These are phyloP conservation scores for Panus rudis DNA, from an alignment of 768 basidiomycete genomes.

Conservation along the genomic window DNA sequence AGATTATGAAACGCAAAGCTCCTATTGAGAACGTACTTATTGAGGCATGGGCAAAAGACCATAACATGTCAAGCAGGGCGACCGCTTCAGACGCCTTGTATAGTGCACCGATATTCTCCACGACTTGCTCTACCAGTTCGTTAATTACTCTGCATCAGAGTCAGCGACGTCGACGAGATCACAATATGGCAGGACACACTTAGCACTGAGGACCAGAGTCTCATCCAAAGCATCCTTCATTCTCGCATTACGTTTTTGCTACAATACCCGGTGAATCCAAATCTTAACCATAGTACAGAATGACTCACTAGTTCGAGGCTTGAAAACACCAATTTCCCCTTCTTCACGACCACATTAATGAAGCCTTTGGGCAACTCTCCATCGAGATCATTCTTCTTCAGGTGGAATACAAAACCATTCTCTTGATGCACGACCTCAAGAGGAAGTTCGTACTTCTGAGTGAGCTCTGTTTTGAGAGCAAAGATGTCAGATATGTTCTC, in stretches of 20 bases:
- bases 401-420: constrained; percentile 61
- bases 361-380: constrained; percentile 62
- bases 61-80: constrained; percentile 83
- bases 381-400: constrained; percentile 64
- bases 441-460: constrained; percentile 59
- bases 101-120: constrained; percentile 68
- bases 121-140: constrained; percentile 63
- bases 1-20: background rate
- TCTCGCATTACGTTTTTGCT: constrained; percentile 85
- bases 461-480: constrained; percentile 50
- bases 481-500: constrained; percentile 90
- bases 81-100: constrained; percentile 93
- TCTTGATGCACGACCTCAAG: constrained; percentile 66
- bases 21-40: constrained; percentile 47
- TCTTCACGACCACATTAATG: constrained; percentile 58
- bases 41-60: constrained; percentile 79
- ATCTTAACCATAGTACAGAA: background rate
- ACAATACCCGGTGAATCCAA: background rate
- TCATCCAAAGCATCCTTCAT: constrained; percentile 93
- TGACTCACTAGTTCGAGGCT: constrained; percentile 69
- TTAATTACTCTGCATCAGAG: constrained; percentile 57
- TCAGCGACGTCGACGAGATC: background rate
- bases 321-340: constrained; percentile 68
- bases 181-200: constrained; percentile 31
- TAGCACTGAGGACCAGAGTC: constrained; percentile 77